These are phyloP conservation scores for Pilobolus umbonatus DNA, from an alignment of 192 early-diverging fungal genomes.

Conservation along the genomic window DNA sequence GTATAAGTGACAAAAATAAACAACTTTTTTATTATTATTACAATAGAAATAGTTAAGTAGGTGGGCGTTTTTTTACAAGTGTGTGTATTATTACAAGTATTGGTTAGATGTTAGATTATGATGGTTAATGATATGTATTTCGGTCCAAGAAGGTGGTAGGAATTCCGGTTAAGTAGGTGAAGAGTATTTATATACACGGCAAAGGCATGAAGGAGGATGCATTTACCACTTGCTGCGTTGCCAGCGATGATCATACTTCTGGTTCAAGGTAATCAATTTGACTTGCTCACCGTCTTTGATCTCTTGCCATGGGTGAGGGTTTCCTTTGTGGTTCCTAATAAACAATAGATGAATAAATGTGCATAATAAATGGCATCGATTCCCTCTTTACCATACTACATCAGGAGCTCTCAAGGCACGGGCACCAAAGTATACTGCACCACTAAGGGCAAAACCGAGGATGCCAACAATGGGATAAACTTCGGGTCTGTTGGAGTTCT, in stretches of 20 bases:
- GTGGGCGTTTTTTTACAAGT: too few relatives aligned
- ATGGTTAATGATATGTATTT: too few relatives aligned
- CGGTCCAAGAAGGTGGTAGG: too few relatives aligned
- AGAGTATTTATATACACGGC: too few relatives aligned
- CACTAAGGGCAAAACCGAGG: slow-evolving; percentile 14
- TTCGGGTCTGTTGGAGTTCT: slow-evolving; percentile 24
- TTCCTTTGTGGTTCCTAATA: slow-evolving; percentile 20
- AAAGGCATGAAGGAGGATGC: too few relatives aligned
- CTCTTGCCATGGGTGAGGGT: slow-evolving; percentile 24
- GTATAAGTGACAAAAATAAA: too few relatives aligned
- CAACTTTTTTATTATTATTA: too few relatives aligned
- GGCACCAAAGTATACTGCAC: slow-evolving; percentile 19
- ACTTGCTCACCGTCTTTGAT: slow-evolving; percentile 23
- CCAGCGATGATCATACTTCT: slow-evolving; percentile 20
- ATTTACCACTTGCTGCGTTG: slow-evolving; percentile 17
- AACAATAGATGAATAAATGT: too few relatives aligned
- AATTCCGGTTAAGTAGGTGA: too few relatives aligned
- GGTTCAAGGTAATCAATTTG: slow-evolving; percentile 16
- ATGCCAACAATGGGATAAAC: slow-evolving; percentile 28
- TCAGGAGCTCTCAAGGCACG: slow-evolving; percentile 25
- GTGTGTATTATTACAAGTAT: too few relatives aligned
- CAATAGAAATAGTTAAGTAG: too few relatives aligned
- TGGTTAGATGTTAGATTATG: too few relatives aligned
- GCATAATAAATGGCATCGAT: neutral
- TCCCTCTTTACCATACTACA: slow-evolving; percentile 31